A percentile compares a stretch with the other conserved stretches of the same genome.
Conservation (phyloP, 371 early-diverging fungal genomes). For the Mortierella sp. region DNA sequence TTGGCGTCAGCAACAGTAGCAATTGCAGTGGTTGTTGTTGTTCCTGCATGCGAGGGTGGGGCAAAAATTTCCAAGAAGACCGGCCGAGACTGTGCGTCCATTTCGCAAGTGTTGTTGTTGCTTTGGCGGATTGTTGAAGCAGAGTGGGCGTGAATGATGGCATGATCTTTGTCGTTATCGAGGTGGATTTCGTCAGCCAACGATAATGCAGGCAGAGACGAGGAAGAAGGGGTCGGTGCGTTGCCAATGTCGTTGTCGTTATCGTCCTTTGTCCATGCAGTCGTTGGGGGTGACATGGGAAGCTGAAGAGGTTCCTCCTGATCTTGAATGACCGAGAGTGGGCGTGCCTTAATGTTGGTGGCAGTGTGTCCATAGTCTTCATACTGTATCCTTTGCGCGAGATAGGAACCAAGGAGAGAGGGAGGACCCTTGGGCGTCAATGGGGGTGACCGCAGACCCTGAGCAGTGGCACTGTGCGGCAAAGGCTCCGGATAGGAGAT, state of each 20-base stretch:
- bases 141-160: neutral
- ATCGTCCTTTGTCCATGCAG: neutral
- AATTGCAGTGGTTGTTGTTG: constrained; percentile 5
- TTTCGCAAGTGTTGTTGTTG: neutral
- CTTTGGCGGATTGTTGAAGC: neutral
- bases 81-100: constrained; percentile 13
- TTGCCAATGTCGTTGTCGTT: neutral
- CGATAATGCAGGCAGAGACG: neutral
- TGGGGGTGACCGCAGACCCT: constrained; percentile 38
- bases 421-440: constrained; percentile 33
- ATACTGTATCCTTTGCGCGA: constrained; percentile 6
- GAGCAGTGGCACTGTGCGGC: neutral
- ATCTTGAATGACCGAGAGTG: constrained; percentile 40
- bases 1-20: neutral
- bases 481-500: neutral
- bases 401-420: constrained; percentile 17
- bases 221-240: neutral
- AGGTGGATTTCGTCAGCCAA: neutral
- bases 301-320: constrained; percentile 24
- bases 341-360: constrained; percentile 21
- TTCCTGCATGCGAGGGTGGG: constrained; percentile 16
- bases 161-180: neutral
- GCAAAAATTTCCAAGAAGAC: constrained; percentile 9
- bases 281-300: neutral
- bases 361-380: neutral